Evolutionary conservation across 1,284 basidiomycete genomes (phyloP).

Genomic region (Trichosporon coremiiforme): DNA sequence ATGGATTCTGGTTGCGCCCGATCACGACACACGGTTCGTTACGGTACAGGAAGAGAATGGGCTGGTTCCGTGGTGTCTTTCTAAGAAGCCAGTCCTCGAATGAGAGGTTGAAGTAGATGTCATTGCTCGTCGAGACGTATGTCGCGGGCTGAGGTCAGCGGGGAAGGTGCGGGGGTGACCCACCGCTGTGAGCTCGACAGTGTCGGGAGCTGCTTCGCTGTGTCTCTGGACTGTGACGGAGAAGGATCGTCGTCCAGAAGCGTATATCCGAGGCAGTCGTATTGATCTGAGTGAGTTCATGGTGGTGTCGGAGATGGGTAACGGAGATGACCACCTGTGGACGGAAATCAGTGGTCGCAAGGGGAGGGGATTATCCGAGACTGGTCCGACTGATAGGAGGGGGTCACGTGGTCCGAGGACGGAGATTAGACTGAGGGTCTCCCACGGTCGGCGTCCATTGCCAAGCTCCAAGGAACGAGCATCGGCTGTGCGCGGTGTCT

Average conservation of each 20-base stretch:
- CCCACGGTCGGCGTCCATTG: not conserved
- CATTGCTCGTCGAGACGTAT: conserved; percentile 77
- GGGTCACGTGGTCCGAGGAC: not conserved
- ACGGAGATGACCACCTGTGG: not conserved
- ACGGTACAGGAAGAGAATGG: conserved; percentile 83
- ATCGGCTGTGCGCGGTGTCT: not conserved
- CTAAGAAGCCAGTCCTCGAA: conserved; percentile 94
- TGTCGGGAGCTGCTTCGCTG: not conserved
- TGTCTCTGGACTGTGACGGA: not conserved
- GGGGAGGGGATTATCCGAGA: not conserved
- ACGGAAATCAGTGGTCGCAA: not conserved
- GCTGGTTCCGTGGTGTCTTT: conserved; percentile 66
- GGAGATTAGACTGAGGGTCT: not conserved
- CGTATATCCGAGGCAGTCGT: not conserved
- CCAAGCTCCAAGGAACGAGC: not conserved
- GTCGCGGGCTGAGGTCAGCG: conserved; percentile 55
- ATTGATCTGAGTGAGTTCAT: conserved; percentile 7
- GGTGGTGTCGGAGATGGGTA: not conserved
- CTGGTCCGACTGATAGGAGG: not conserved
- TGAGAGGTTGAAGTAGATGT: conserved; percentile 91
- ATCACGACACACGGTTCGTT: conserved; percentile 90
- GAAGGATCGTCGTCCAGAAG: not conserved
- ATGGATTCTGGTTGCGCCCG: conserved; percentile 93
- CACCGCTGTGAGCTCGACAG: conserved; percentile 21
- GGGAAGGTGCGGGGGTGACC: not conserved